phyloP scores from a whole-genome alignment of 2,329 filamentous ascomycete species.

The Calycina marina region DNA sequence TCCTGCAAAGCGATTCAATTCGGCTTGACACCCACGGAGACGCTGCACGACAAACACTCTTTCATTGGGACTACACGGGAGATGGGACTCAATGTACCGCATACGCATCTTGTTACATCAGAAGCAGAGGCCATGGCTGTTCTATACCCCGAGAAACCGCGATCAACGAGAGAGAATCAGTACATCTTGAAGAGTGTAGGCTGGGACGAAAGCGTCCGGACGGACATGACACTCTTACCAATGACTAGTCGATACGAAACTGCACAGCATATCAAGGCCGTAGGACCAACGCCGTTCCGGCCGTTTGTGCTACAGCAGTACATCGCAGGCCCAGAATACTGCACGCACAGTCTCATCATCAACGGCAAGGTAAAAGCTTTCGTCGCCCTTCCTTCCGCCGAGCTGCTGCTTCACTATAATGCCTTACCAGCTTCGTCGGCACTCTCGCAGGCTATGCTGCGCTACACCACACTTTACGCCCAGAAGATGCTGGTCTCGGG shows the following conservation, averaged over 20 bases:
- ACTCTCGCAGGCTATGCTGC: conserved; percentile 44
- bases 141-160: conserved; percentile 25
- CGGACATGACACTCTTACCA: conserved; percentile 51
- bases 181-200: conserved; percentile 54
- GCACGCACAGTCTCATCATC: conserved; percentile 57
- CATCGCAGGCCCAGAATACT: conserved; percentile 48
- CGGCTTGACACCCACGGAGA: conserved; percentile 36
- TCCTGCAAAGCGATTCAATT: conserved; percentile 50
- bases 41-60: conserved; percentile 47
- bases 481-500: conserved; percentile 31
- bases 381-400: conserved; percentile 47
- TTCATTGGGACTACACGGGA: conserved; percentile 45
- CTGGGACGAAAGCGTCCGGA: conserved; percentile 43
- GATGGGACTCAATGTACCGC: conserved; percentile 38
- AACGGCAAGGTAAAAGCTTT: conserved; percentile 49
- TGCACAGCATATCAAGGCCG: conserved; percentile 33
- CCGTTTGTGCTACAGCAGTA: conserved; percentile 60
- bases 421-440: conserved; percentile 38
- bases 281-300: conserved; percentile 24
- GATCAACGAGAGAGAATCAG: conserved; percentile 23
- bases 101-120: conserved; percentile 37
- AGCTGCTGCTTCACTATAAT: conserved; percentile 51
- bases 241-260: conserved; percentile 37
- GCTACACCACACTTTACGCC: conserved; percentile 47
- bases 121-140: conserved; percentile 36